Conservation (phyloP, 2,329 filamentous ascomycete species). For the Helminthosporium solani region DNA sequence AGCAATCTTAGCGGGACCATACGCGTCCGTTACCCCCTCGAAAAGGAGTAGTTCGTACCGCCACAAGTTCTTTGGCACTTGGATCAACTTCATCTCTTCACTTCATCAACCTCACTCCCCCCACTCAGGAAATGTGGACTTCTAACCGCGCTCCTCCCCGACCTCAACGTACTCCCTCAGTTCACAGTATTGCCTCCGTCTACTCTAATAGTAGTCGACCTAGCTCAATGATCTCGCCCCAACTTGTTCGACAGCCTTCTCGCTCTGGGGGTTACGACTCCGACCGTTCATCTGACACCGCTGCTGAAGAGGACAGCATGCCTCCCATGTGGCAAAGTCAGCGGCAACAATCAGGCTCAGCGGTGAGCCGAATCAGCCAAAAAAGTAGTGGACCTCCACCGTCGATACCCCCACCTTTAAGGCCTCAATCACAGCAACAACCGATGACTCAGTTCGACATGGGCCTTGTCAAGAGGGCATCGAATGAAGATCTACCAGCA, state of each 20-base stretch:
- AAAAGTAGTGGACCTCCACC: slow-evolving; percentile 22
- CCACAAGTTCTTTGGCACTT: neutral
- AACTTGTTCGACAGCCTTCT: slow-evolving; percentile 19
- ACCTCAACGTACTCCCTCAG: slow-evolving; percentile 30
- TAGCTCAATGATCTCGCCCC: slow-evolving; percentile 27
- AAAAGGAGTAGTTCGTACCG: neutral
- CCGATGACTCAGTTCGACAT: neutral
- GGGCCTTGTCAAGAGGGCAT: slow-evolving; percentile 7
- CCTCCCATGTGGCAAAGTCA: slow-evolving; percentile 32
- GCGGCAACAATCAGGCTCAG: slow-evolving; percentile 19
- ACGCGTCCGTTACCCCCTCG: neutral
- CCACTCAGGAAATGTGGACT: slow-evolving; percentile 34
- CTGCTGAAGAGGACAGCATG: slow-evolving; percentile 27
- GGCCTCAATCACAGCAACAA: slow-evolving; percentile 9
- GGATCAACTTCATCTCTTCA: slow-evolving; percentile 5
- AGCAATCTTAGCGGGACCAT: slow-evolving; percentile 1
- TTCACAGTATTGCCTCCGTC: slow-evolving; percentile 34
- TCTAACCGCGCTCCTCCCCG: slow-evolving; percentile 27
- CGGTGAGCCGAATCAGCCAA: slow-evolving; percentile 24
- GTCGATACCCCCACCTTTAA: slow-evolving; percentile 12
- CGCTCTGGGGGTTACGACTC: slow-evolving; percentile 30
- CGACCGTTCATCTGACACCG: slow-evolving; percentile 33
- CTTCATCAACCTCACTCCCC: slow-evolving; percentile 6
- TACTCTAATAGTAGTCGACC: slow-evolving; percentile 26
- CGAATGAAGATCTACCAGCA: slow-evolving; percentile 27